Evolutionary conservation across 2,329 filamentous ascomycete species (phyloP).

Genomic region (Penicillium sp.): DNA sequence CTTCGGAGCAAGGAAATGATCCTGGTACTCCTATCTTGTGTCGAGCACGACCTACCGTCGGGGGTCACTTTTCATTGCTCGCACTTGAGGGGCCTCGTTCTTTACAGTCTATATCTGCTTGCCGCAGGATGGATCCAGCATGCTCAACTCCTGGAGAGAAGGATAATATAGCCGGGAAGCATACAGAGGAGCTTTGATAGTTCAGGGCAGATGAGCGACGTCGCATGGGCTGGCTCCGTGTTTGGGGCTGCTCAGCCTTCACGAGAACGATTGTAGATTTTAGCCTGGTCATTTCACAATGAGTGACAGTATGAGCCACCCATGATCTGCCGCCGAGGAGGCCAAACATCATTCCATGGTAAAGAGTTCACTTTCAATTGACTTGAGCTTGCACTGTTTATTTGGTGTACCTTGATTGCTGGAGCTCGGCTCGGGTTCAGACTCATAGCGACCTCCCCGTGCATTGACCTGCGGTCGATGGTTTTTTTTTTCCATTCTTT

Average conservation of each 20-base stretch:
- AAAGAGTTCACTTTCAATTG: too few species aligned
- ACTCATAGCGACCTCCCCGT: too few species aligned
- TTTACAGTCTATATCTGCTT: constrained; percentile 20
- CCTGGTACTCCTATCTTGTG: constrained; percentile 37
- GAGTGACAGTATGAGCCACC: too few species aligned
- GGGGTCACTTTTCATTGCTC: constrained; percentile 46
- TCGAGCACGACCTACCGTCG: constrained; percentile 45
- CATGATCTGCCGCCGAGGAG: too few species aligned
- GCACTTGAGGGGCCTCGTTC: constrained; percentile 36
- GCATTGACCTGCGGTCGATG: too few species aligned
- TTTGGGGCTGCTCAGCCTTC: not conserved
- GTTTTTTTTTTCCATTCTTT: too few species aligned
- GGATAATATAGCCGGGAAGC: constrained; percentile 2
- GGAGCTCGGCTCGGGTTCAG: too few species aligned
- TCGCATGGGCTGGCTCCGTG: not conserved
- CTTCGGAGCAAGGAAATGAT: constrained; percentile 30
- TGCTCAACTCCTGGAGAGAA: not conserved
- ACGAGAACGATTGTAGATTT: not conserved
- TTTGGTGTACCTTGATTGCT: too few species aligned
- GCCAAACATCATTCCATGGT: too few species aligned
- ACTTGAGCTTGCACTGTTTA: too few species aligned
- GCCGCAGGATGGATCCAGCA: not conserved
- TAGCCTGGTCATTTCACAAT: not conserved
- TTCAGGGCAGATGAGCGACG: not conserved
- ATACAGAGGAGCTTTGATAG: constrained; percentile 16